These are phyloP conservation scores for Agroathelia rolfsii DNA, from an alignment of 1,284 basidiomycete species.

Conservation along the genomic window DNA sequence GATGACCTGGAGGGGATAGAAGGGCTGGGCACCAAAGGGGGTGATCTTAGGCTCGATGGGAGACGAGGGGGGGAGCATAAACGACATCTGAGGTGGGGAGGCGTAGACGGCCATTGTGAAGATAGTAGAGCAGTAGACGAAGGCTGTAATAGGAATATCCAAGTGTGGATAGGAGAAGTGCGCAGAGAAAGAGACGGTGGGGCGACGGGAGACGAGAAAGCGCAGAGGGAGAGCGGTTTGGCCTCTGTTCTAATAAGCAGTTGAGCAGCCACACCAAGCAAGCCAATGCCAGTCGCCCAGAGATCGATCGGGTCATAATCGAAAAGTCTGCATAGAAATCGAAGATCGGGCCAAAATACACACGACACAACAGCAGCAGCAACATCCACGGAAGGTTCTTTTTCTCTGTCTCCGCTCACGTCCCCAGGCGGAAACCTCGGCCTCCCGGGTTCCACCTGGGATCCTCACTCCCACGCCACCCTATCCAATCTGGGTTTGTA, in stretches of 20 bases:
- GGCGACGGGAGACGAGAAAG: conserved; percentile 1
- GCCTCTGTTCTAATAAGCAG: too few species aligned
- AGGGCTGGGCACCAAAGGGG: conserved; percentile 38
- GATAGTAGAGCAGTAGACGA: conserved; percentile 13
- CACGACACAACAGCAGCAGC: too few species aligned
- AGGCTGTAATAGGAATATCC: conserved; percentile 10
- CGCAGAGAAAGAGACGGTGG: neutral
- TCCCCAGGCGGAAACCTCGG: conserved; percentile 1
- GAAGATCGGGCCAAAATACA: conserved; percentile 1
- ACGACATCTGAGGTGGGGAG: conserved; percentile 14
- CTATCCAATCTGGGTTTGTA: neutral
- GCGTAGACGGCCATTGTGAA: conserved; percentile 16
- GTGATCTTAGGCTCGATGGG: conserved; percentile 25
- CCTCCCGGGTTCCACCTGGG: neutral
- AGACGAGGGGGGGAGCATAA: conserved; percentile 21
- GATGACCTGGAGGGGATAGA: conserved; percentile 53
- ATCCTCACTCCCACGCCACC: neutral
- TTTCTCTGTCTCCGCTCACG: conserved; percentile 1
- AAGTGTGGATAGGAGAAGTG: conserved; percentile 8
- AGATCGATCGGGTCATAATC: neutral
- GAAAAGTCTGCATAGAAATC: neutral
- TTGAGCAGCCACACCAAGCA: too few species aligned
- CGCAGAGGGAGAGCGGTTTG: neutral
- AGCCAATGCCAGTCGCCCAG: too few species aligned
- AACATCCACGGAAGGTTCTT: too few species aligned